Percentiles rank a stretch among this genome's conserved stretches.
Conservation (phyloP, 2,329 filamentous ascomycete genomes). For the Ceratocystis variospora region DNA sequence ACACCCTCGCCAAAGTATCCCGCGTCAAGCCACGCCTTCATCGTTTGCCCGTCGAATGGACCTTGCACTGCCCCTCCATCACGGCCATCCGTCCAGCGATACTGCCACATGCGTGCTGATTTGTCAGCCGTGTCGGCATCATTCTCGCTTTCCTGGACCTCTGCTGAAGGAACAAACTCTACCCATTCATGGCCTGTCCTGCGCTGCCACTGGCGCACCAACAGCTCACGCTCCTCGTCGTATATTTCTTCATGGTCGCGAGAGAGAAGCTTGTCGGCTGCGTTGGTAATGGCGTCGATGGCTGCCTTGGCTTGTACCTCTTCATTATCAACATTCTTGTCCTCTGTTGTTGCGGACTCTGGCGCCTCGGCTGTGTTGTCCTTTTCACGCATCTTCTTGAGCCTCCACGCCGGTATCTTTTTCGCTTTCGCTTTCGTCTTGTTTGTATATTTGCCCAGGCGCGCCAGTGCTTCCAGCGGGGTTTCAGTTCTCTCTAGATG, state of each 20-base stretch:
- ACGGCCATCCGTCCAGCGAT: slow-evolving; percentile 76
- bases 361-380: slow-evolving; percentile 34
- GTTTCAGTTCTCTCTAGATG: slow-evolving; percentile 71
- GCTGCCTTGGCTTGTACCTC: slow-evolving; percentile 56
- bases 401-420: slow-evolving; percentile 52
- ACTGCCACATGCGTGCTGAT: slow-evolving; percentile 58
- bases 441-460: slow-evolving; percentile 55
- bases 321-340: slow-evolving; percentile 48
- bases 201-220: slow-evolving; percentile 68
- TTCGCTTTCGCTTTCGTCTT: slow-evolving; percentile 38
- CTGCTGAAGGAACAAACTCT: slow-evolving; percentile 25
- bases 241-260: slow-evolving; percentile 84
- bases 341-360: slow-evolving; percentile 54
- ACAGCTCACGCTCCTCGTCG: slow-evolving; percentile 68
- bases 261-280: slow-evolving; percentile 73
- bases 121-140: slow-evolving; percentile 19
- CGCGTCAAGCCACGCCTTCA: slow-evolving; percentile 81
- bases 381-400: slow-evolving; percentile 50
- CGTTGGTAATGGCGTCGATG: slow-evolving; percentile 74
- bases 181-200: slow-evolving; percentile 82
- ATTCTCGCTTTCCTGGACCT: slow-evolving; percentile 22
- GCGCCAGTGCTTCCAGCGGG: slow-evolving; percentile 70
- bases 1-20: slow-evolving; percentile 89
- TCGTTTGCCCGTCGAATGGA: slow-evolving; percentile 70
- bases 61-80: slow-evolving; percentile 66